Conservation (phyloP, 2,329 filamentous ascomycete species). For the Helotiales sp. region DNA sequence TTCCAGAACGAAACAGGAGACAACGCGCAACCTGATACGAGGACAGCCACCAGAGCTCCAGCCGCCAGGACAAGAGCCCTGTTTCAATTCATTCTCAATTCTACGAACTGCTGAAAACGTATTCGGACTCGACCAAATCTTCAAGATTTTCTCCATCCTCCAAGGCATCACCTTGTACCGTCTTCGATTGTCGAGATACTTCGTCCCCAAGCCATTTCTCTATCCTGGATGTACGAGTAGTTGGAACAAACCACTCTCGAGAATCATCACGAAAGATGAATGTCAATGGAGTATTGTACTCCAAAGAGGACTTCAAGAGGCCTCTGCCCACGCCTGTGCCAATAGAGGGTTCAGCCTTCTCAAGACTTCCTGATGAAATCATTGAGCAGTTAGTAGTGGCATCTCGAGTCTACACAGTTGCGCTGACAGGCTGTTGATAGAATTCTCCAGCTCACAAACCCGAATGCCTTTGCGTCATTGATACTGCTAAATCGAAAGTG, state of each 20-base stretch:
- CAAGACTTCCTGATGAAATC: conserved; percentile 69
- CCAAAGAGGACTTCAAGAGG: conserved; percentile 24
- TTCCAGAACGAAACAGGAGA: conserved; percentile 8
- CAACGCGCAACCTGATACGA: conserved; percentile 8
- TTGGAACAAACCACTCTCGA: neutral
- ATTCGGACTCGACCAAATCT: neutral
- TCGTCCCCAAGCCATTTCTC: neutral
- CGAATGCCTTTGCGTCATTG: conserved; percentile 70
- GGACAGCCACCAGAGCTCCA: neutral
- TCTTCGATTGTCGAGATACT: neutral
- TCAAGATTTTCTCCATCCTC: neutral
- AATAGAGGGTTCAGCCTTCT: conserved; percentile 46
- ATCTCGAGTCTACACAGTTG: conserved; percentile 15
- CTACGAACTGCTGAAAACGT: neutral
- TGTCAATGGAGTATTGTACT: conserved; percentile 7
- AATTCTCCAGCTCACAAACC: conserved; percentile 63
- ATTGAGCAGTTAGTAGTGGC: conserved; percentile 65
- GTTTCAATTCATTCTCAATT: neutral
- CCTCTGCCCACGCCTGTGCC: neutral
- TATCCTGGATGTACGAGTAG: neutral
- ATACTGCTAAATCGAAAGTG: conserved; percentile 69
- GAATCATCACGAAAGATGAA: conserved; percentile 16
- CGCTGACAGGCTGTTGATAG: conserved; percentile 47
- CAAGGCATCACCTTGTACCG: neutral
- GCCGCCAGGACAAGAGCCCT: neutral